Evolutionary conservation across 768 basidiomycete genomes (phyloP).

Genomic region (Gyrodon lividus): DNA sequence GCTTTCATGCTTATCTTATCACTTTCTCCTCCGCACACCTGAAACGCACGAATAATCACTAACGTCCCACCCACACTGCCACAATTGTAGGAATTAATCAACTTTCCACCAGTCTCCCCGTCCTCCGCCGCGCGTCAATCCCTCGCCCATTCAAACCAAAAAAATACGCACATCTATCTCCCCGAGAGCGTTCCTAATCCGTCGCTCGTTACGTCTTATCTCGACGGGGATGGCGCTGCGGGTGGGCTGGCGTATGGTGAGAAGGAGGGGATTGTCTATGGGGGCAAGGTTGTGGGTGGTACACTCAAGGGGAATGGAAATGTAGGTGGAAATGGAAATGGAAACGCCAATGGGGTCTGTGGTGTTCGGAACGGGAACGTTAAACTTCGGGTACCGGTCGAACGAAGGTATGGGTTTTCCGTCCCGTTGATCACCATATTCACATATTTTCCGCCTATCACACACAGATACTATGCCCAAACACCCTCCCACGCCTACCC

Average conservation of each 20-base stretch:
- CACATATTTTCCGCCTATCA: constrained; percentile 1
- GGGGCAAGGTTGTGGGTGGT: constrained; percentile 1
- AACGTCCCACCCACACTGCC: neutral
- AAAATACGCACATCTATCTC: constrained; percentile 38
- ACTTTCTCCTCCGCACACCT: no score
- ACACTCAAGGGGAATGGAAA: constrained; percentile 2
- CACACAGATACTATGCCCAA: constrained; percentile 79
- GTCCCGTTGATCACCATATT: constrained; percentile 1
- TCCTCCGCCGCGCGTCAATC: constrained; percentile 68
- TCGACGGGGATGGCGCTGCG: constrained; percentile 33
- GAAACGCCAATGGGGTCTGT: constrained; percentile 30
- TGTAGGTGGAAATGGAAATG: constrained; percentile 32
- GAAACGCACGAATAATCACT: neutral
- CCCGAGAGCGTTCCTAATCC: constrained; percentile 84
- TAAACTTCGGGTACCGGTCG: constrained; percentile 79
- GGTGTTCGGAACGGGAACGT: constrained; percentile 51
- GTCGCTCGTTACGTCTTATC: constrained; percentile 42
- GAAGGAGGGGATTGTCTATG: constrained; percentile 1
- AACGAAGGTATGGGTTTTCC: constrained; percentile 60
- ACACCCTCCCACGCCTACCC: constrained; percentile 74
- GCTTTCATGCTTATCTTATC: no score
- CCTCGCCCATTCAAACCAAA: constrained; percentile 42
- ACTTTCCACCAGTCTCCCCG: constrained; percentile 76
- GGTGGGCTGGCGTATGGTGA: constrained; percentile 11
- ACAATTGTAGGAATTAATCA: constrained; percentile 74